Percentiles rank a stretch among this genome's conserved stretches.
Evolutionary conservation across 768 basidiomycete species (phyloP).

Genomic region (Amylocystis lapponica): DNA sequence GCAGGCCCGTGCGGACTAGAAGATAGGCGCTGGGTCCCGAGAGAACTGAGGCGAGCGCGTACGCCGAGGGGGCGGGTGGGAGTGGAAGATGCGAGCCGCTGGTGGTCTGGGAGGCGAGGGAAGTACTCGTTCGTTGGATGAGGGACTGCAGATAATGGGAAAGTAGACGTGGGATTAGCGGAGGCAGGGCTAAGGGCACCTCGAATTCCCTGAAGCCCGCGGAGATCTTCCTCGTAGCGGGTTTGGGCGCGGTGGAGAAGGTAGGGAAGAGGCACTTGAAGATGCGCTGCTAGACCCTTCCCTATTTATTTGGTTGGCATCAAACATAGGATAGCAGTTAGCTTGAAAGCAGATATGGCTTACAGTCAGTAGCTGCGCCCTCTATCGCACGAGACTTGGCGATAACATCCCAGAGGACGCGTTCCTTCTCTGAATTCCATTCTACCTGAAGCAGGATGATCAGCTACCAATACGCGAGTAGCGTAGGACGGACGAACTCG

Average conservation of each 20-base stretch:
- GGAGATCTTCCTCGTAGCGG: constrained; percentile 80
- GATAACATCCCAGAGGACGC: constrained; percentile 83
- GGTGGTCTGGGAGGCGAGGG: constrained; percentile 8
- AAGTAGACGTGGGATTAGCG: constrained; percentile 27
- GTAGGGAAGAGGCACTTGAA: constrained; percentile 79
- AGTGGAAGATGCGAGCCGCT: not conserved
- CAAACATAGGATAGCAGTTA: constrained; percentile 1
- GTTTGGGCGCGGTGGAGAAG: constrained; percentile 79
- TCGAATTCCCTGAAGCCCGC: constrained; percentile 69
- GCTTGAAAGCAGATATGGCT: constrained; percentile 22
- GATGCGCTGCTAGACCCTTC: constrained; percentile 77
- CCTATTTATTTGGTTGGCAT: constrained; percentile 36
- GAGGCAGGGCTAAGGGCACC: constrained; percentile 50
- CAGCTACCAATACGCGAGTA: not conserved
- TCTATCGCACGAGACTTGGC: constrained; percentile 70
- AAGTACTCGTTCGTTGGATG: constrained; percentile 19
- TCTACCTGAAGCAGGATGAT: constrained; percentile 51
- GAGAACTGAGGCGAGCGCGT: constrained; percentile 65
- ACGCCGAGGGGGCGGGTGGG: constrained; percentile 33
- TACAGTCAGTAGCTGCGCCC: constrained; percentile 74
- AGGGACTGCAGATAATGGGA: constrained; percentile 2
- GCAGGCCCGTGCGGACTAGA: too few relatives aligned
- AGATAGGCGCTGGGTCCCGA: constrained; percentile 34
- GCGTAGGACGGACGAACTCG: constrained; percentile 41
- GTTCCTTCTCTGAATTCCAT: constrained; percentile 82